Conservation (phyloP, 768 basidiomycete species). For the Pleurotus sapidus region DNA sequence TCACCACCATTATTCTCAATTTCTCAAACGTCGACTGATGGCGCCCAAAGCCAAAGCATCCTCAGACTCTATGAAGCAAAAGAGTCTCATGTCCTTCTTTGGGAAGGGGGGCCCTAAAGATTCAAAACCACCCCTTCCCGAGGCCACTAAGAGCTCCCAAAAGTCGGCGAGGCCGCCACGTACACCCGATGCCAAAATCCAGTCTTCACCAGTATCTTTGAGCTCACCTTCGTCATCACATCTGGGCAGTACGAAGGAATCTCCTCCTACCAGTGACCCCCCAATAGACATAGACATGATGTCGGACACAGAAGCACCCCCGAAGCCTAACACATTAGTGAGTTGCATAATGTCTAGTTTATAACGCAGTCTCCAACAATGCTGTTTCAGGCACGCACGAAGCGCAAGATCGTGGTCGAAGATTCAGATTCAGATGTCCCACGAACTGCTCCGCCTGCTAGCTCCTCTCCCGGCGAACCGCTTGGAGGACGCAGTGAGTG, state of each 20-base stretch:
- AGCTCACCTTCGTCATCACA: constrained; percentile 45
- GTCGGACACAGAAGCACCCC: constrained; percentile 36
- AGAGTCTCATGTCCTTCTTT: constrained; percentile 11
- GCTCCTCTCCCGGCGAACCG: constrained; percentile 36
- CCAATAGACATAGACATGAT: constrained; percentile 76
- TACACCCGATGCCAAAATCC: constrained; percentile 1
- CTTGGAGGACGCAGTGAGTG: constrained; percentile 26
- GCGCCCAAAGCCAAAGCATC: constrained; percentile 3
- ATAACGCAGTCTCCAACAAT: neutral
- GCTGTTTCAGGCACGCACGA: constrained; percentile 36
- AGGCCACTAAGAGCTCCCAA: neutral
- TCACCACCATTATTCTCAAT: neutral
- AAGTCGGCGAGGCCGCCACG: neutral
- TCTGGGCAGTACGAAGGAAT: constrained; percentile 45
- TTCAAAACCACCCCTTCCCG: neutral
- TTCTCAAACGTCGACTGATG: neutral
- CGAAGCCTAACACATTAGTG: neutral
- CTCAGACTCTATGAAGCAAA: constrained; percentile 10
- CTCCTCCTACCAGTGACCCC: constrained; percentile 73
- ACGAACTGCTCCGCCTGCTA: constrained; percentile 20
- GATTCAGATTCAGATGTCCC: constrained; percentile 73
- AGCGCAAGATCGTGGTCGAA: constrained; percentile 66
- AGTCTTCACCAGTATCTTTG: constrained; percentile 1
- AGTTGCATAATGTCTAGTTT: neutral
- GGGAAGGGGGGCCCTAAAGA: neutral